Percentiles rank a stretch among this genome's conserved stretches.
Conservation (phyloP, 2,329 filamentous ascomycete genomes). For the Sclerotinia nivalis region DNA sequence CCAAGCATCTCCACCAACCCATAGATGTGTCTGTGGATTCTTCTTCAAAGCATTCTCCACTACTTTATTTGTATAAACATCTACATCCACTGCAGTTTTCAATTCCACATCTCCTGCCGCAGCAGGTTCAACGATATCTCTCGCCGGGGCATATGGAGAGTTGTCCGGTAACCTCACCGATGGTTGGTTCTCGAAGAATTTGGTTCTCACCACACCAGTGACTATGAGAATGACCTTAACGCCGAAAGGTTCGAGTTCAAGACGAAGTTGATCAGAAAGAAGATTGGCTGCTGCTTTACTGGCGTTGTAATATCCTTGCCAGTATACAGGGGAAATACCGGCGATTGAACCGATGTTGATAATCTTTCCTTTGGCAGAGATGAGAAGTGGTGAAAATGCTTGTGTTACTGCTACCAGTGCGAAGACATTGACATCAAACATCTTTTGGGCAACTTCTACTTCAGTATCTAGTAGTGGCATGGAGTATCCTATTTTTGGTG, state of each 20-base stretch:
- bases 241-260: conserved; percentile 32
- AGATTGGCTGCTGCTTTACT: conserved; percentile 32
- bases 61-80: conserved; percentile 30
- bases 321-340: conserved; percentile 25
- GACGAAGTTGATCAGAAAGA: conserved; percentile 29
- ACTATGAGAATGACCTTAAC: conserved; percentile 32
- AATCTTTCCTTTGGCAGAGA: conserved; percentile 44
- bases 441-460: conserved; percentile 34
- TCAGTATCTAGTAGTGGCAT: conserved; percentile 42
- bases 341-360: conserved; percentile 48
- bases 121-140: conserved; percentile 28
- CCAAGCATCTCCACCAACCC: conserved; percentile 28
- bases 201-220: conserved; percentile 31
- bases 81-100: conserved; percentile 22
- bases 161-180: conserved; percentile 25
- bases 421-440: conserved; percentile 42
- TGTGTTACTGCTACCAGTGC: conserved; percentile 40
- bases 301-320: conserved; percentile 35
- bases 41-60: conserved; percentile 33
- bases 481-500: conserved; percentile 33
- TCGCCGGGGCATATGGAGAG: conserved; percentile 32
- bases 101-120: conserved; percentile 22
- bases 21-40: conserved; percentile 30
- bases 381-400: conserved; percentile 38
- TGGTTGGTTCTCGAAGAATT: conserved; percentile 32